These are phyloP conservation scores for Polyplosphaeria fusca DNA, from an alignment of 495 filamentous ascomycete species.

Conservation along the genomic window DNA sequence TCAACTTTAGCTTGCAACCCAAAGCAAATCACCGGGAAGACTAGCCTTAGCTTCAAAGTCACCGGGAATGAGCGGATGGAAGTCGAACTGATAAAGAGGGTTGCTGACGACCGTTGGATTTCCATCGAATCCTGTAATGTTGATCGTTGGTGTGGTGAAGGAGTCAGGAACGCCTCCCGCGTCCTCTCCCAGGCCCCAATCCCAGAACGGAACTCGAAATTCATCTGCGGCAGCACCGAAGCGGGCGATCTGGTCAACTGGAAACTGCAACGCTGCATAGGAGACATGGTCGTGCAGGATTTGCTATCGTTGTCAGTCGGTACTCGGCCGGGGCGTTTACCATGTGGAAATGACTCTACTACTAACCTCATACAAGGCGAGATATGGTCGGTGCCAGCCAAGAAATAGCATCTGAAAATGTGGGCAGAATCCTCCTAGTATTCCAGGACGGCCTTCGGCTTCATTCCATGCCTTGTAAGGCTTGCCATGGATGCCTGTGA, in stretches of 20 bases:
- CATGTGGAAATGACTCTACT: too few relatives aligned
- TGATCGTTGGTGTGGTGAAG: constrained; percentile 5
- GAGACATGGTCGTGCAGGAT: constrained; percentile 20
- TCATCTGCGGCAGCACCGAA: constrained; percentile 9
- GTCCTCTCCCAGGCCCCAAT: constrained; percentile 13
- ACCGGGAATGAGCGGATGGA: constrained; percentile 13
- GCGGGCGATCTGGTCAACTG: background rate
- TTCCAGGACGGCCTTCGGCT: constrained; percentile 37
- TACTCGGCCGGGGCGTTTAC: too few relatives aligned
- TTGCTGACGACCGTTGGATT: constrained; percentile 1
- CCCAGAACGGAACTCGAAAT: constrained; percentile 31
- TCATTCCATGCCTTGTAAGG: constrained; percentile 51
- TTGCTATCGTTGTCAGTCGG: constrained; percentile 17
- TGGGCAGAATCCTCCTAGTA: constrained; percentile 46
- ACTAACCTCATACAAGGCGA: constrained; percentile 26
- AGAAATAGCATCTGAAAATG: constrained; percentile 21
- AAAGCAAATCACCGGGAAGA: background rate
- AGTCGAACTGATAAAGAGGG: constrained; percentile 20
- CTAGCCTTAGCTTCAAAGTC: constrained; percentile 11
- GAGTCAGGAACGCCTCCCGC: constrained; percentile 9
- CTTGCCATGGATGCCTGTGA: constrained; percentile 51
- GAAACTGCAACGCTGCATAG: background rate
- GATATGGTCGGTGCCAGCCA: constrained; percentile 29
- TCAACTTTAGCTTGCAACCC: too few relatives aligned
- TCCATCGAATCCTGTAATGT: constrained; percentile 3